Conservation (phyloP, 495 filamentous ascomycete genomes). For the Viridothelium virens region DNA sequence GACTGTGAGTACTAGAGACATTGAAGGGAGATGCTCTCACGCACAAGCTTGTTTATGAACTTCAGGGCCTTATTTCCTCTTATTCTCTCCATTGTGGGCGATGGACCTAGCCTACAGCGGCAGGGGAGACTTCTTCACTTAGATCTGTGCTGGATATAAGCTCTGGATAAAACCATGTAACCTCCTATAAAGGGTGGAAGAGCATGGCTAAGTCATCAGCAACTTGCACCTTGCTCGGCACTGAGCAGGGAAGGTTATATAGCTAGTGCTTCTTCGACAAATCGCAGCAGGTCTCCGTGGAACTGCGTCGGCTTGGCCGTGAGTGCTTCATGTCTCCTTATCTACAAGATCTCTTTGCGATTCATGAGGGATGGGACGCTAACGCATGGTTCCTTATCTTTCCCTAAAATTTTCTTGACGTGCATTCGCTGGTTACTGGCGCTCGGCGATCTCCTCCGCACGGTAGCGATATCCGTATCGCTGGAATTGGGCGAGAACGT, state of each 20-base stretch:
- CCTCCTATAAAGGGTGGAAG: no score
- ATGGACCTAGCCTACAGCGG: background rate
- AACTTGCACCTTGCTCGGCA: background rate
- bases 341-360: background rate
- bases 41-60: background rate
- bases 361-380: background rate
- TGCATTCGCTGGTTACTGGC: background rate
- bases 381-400: constrained; percentile 8
- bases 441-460: constrained; percentile 5
- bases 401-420: background rate
- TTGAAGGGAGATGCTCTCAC: background rate
- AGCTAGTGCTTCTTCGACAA: background rate
- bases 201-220: no score
- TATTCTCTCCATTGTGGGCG: background rate
- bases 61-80: background rate
- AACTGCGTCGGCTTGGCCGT: background rate
- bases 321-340: background rate
- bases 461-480: background rate
- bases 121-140: no score
- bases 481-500: background rate
- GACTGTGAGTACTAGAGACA: background rate
- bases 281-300: background rate
- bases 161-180: no score
- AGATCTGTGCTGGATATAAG: no score
- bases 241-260: background rate